Evolutionary conservation across 768 basidiomycete species (phyloP), one percentile per base, ranked within the genome.

Genomic region (Lactarius sanguifluus): DNA sequence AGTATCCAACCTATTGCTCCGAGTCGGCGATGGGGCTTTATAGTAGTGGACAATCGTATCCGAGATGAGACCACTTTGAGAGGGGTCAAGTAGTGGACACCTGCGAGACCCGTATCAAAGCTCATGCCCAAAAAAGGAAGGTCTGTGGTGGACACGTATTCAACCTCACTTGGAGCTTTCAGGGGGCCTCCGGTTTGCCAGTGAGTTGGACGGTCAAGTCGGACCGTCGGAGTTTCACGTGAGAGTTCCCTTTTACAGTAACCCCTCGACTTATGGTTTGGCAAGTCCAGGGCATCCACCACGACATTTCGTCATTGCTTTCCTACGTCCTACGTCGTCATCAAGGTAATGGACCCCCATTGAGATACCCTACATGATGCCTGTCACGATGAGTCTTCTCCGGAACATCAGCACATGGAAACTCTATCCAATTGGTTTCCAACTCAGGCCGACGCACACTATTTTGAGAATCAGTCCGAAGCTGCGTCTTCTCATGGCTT

Each of bases 361-460:
- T 34, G 8, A 34, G 34, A 34, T 32, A 32, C 32, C 34, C 9
- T 34, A 34, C 34, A 34, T 2, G 34, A 34, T 34, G 34, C 0
- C 34, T 9, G 34, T 34, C 1, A 34, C 34, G 34, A 9, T 9
- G 34, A 34, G 34, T 34, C 34, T 34, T 34, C 34, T 34, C 34
- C 9, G 34, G 10, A 10, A 10, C 34, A 34, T 34, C 34, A 10
- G 9, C 34, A 34, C 34, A 34, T 34, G 2, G 30, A 30, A 30
- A 30, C 30, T 30, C 30, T 6, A 7, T 30, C 30, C 30, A 6
- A 30, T 30, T 30, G 5, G 6, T 74, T 74, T 43, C 67, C 68
- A 2, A 70, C 69, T n/a, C n/a, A n/a, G n/a, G n/a, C n/a, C 0
- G 73, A 75, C 30, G 67, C 75, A 6, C 73, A 75, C 59, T 64